These are phyloP conservation scores for Candida easanensis DNA, from an alignment of 805 yeast species.

Conservation along the genomic window DNA sequence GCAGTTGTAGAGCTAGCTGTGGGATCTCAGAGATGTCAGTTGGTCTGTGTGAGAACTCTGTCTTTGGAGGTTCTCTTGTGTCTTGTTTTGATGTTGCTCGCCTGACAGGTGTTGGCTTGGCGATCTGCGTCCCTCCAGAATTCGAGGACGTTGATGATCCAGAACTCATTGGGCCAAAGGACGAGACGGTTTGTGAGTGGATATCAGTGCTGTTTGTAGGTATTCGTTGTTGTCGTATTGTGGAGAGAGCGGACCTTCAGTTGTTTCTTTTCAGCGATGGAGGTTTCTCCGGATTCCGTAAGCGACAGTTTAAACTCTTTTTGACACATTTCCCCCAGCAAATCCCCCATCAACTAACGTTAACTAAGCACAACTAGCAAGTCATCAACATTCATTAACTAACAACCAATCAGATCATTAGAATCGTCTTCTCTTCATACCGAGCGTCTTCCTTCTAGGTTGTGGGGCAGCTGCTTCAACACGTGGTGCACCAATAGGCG, in stretches of 20 bases:
- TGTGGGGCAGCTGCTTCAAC: too few relatives aligned
- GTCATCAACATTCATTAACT: too few relatives aligned
- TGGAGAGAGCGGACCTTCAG: too few relatives aligned
- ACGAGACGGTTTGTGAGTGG: too few relatives aligned
- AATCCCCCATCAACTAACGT: too few relatives aligned
- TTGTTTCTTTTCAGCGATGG: background rate
- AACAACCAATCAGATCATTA: too few relatives aligned
- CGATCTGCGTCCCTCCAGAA: background rate
- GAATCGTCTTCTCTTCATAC: constrained; percentile 4
- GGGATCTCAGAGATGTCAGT: constrained; percentile 18
- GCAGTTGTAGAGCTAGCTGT: constrained; percentile 14
- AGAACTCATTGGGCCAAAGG: background rate
- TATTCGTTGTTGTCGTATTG: too few relatives aligned
- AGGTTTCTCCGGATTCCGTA: background rate
- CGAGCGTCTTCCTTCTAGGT: constrained; percentile 1
- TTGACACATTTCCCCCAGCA: too few relatives aligned
- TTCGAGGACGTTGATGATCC: background rate
- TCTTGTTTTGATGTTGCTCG: background rate
- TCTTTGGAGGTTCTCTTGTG: background rate
- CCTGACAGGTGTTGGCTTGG: background rate
- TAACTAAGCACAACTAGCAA: too few relatives aligned
- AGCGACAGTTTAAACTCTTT: background rate
- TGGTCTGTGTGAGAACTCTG: constrained; percentile 4
- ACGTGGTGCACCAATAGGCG: too few relatives aligned
- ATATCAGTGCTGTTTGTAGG: too few relatives aligned